phyloP scores from a whole-genome alignment of 805 yeast genomes.

The Blastobotrys robertii region DNA sequence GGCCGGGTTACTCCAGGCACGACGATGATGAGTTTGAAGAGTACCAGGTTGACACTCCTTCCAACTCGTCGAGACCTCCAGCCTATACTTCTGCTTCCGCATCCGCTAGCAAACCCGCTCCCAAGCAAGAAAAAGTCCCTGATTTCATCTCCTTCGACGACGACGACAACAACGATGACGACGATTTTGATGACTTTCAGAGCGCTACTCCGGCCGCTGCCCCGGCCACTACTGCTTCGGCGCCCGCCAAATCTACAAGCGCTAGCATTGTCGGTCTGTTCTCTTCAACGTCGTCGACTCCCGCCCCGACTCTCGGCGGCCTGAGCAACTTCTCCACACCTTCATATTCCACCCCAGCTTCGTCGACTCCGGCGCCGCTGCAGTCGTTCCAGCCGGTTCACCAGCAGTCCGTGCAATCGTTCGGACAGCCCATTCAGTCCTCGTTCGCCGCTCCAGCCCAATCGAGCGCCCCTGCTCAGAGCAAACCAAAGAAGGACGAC shows the following conservation, averaged over 20 bases:
- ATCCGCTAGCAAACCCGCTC: neutral
- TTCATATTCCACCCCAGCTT: neutral
- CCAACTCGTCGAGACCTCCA: conserved; percentile 7
- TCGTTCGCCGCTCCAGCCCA: neutral
- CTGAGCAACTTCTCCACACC: neutral
- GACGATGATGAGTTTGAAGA: conserved; percentile 29
- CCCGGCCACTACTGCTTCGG: conserved; percentile 11
- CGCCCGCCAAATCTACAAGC: conserved; percentile 18
- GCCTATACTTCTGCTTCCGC: conserved; percentile 1
- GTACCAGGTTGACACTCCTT: conserved; percentile 21
- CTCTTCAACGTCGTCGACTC: conserved; percentile 7
- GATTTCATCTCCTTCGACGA: conserved; percentile 21
- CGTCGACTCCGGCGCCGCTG: neutral
- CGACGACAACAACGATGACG: conserved; percentile 35
- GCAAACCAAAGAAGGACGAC: conserved; percentile 20
- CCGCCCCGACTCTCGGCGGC: neutral
- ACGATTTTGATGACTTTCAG: conserved; percentile 58
- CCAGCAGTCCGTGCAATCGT: neutral
- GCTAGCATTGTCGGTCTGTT: neutral
- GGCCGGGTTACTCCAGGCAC: conserved; percentile 24
- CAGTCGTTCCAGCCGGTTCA: neutral
- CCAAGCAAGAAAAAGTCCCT: conserved; percentile 6
- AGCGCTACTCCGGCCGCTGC: conserved; percentile 38
- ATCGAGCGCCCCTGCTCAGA: conserved; percentile 1
- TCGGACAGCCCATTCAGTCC: neutral